These are phyloP conservation scores for Botrytis elliptica DNA, from an alignment of 2,329 filamentous ascomycete genomes.

Conservation along the genomic window DNA sequence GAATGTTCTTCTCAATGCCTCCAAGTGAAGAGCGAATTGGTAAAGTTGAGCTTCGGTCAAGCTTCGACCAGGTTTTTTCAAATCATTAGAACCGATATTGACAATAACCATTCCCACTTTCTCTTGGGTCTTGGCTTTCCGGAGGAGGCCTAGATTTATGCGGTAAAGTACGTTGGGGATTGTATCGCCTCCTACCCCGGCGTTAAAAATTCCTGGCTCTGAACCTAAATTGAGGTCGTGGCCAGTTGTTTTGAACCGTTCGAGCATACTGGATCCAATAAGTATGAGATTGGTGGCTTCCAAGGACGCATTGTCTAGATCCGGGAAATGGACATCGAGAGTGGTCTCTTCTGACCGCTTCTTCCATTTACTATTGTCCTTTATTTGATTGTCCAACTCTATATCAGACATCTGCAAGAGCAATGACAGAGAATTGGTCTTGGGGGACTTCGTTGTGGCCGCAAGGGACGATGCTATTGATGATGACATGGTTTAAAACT, in stretches of 20 bases:
- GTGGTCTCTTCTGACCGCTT: constrained; percentile 16
- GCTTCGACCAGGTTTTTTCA: constrained; percentile 19
- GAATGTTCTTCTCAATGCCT: constrained; percentile 15
- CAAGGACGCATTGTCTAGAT: background rate
- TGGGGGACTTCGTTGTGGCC: background rate
- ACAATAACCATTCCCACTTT: constrained; percentile 21
- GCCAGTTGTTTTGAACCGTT: constrained; percentile 22
- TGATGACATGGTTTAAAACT: background rate
- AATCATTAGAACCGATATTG: constrained; percentile 23
- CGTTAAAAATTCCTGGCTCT: constrained; percentile 22
- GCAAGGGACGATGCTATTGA: background rate
- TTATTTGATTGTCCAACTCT: constrained; percentile 1
- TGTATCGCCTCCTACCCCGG: constrained; percentile 24
- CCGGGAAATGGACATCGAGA: constrained; percentile 9
- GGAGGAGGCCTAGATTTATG: constrained; percentile 16
- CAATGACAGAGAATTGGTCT: background rate
- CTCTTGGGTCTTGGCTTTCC: background rate
- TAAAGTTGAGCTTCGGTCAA: constrained; percentile 9
- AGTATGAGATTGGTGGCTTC: constrained; percentile 10
- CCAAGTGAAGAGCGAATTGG: constrained; percentile 17
- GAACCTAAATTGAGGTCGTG: constrained; percentile 10
- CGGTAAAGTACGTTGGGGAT: constrained; percentile 24
- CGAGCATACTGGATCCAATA: constrained; percentile 24
- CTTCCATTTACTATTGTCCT: constrained; percentile 12
- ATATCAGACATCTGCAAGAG: constrained; percentile 7